Conservation (phyloP, 2,329 filamentous ascomycete species). For the Trichoderma atrobrunneum region DNA sequence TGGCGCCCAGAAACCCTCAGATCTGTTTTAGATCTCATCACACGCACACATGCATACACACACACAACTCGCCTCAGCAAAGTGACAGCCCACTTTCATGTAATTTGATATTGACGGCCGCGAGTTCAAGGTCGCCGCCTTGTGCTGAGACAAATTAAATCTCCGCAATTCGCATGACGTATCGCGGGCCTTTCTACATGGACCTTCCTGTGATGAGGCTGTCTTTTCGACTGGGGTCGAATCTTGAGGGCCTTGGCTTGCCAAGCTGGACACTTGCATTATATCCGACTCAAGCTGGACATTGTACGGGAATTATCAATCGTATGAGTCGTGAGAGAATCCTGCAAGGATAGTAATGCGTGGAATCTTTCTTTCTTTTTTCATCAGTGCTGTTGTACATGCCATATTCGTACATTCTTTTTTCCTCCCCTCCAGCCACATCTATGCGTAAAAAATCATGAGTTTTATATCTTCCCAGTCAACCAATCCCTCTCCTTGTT, state of each 20-base stretch:
- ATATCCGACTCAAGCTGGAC: not conserved
- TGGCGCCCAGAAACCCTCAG: not conserved
- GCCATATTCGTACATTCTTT: constrained; percentile 9
- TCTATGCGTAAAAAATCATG: not conserved
- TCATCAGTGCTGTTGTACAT: constrained; percentile 15
- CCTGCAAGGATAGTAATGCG: not conserved
- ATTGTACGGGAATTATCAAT: not conserved
- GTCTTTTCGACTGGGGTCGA: not conserved
- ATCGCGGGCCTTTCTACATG: not conserved
- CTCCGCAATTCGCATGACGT: not conserved
- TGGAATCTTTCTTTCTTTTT: not conserved
- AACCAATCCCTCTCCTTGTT: constrained; percentile 46
- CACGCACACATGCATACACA: not conserved
- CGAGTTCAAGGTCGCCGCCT: not conserved
- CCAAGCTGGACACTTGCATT: not conserved
- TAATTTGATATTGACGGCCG: not conserved
- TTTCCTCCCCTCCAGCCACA: not conserved
- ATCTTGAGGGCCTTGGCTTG: not conserved
- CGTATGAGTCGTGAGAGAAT: not conserved
- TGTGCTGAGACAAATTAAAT: not conserved
- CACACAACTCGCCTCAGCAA: not conserved
- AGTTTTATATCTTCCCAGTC: constrained; percentile 32
- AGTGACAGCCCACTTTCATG: not conserved
- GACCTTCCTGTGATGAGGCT: not conserved
- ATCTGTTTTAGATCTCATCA: not conserved